Conservation (phyloP, 805 yeast genomes). For the Candida sanyiensis region DNA sequence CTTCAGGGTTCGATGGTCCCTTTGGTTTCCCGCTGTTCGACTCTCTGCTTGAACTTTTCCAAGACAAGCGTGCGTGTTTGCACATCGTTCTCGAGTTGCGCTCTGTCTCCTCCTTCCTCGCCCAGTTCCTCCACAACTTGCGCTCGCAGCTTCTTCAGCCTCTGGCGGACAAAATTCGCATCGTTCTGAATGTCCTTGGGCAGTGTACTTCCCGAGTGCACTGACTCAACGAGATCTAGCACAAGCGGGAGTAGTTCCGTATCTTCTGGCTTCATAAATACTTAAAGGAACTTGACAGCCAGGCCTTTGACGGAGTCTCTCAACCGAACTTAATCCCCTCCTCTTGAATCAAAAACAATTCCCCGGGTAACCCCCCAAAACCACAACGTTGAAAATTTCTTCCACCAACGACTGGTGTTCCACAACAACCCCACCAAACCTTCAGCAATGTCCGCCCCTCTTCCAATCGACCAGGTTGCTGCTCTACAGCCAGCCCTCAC, state of each 20-base stretch:
- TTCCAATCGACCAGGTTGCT: slow-evolving; percentile 12
- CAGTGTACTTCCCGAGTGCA: slow-evolving; percentile 34
- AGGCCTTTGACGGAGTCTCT: no score
- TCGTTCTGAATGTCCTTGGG: slow-evolving; percentile 40
- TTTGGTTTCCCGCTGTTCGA: neutral
- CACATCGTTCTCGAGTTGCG: slow-evolving; percentile 3
- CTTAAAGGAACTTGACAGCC: no score
- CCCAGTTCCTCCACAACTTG: slow-evolving; percentile 6
- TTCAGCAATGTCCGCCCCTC: slow-evolving; percentile 8
- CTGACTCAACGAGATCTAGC: slow-evolving; percentile 35
- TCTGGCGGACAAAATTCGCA: slow-evolving; percentile 31
- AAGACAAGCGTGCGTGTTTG: neutral
- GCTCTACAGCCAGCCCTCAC: slow-evolving; percentile 9
- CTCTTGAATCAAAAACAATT: neutral
- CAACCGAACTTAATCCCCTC: no score
- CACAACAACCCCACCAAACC: neutral
- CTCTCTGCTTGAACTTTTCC: slow-evolving; percentile 4
- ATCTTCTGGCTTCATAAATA: slow-evolving; percentile 4
- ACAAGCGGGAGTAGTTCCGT: slow-evolving; percentile 36
- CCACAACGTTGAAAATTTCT: slow-evolving; percentile 1
- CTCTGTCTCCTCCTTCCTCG: slow-evolving; percentile 7
- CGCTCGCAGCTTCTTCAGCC: slow-evolving; percentile 5
- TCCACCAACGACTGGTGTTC: neutral
- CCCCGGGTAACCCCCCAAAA: neutral
- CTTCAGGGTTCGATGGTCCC: no score